Percentiles rank a stretch among this genome's conserved stretches.
Conservation (phyloP, 177 flowering plant species). For the Vitis hybrid region DNA sequence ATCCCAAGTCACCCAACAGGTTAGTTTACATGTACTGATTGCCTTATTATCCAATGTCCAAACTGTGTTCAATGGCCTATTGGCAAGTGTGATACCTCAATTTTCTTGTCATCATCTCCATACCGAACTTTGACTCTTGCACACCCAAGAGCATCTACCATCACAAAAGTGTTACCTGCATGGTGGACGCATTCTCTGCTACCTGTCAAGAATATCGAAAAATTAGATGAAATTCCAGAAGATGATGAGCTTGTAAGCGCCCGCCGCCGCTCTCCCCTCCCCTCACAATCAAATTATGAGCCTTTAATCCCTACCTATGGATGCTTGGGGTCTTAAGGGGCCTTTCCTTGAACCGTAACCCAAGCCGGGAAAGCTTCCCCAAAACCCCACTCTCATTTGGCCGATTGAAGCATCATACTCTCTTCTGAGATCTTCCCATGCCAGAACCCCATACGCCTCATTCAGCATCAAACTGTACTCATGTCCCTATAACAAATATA, state of each 20-base stretch:
- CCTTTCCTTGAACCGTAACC: constrained; percentile 61
- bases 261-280: no score
- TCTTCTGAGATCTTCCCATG: constrained; percentile 53
- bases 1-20: neutral
- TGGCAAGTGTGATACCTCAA: constrained; percentile 40
- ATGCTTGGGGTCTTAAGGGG: constrained; percentile 61
- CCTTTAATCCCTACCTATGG: constrained; percentile 40
- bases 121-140: constrained; percentile 64
- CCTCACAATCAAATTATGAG: no score
- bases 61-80: neutral
- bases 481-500: constrained; percentile 44
- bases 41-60: no score
- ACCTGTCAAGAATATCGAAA: constrained; percentile 33
- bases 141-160: constrained; percentile 61
- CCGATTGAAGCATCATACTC: constrained; percentile 57
- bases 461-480: constrained; percentile 54
- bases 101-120: constrained; percentile 49
- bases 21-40: no score
- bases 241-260: no score
- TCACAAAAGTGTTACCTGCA: constrained; percentile 55
- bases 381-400: constrained; percentile 13
- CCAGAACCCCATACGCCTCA: constrained; percentile 62
- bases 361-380: constrained; percentile 16
- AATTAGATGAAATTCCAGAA: no score
- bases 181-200: constrained; percentile 72